These are phyloP conservation scores for Suhomyces faveliae DNA, from an alignment of 805 yeast species.

Conservation along the genomic window DNA sequence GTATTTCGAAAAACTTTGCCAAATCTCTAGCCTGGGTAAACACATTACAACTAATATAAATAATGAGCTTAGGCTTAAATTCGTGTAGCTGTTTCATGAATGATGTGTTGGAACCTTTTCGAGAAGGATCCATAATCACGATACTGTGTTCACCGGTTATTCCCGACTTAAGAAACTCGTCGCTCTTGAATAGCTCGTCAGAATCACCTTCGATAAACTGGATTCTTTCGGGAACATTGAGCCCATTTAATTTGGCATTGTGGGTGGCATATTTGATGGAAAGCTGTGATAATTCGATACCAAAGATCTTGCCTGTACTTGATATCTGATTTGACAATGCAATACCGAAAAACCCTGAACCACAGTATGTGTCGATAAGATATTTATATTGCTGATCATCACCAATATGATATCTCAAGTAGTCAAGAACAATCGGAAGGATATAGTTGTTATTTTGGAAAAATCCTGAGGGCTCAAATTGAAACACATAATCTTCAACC, in stretches of 20 bases:
- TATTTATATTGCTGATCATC: slow-evolving; percentile 16
- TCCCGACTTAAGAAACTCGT: slow-evolving; percentile 21
- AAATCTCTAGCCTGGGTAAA: slow-evolving; percentile 47
- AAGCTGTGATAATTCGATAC: slow-evolving; percentile 37
- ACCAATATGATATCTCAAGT: slow-evolving; percentile 22
- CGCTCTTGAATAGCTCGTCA: slow-evolving; percentile 31
- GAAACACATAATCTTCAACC: slow-evolving; percentile 35
- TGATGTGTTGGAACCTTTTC: slow-evolving; percentile 38
- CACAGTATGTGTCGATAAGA: slow-evolving; percentile 46
- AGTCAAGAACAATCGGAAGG: slow-evolving; percentile 34
- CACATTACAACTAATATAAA: slow-evolving; percentile 46
- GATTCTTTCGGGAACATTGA: slow-evolving; percentile 25
- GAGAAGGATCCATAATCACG: slow-evolving; percentile 46
- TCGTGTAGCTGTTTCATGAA: slow-evolving; percentile 37
- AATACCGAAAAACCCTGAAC: slow-evolving; percentile 46
- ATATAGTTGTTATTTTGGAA: slow-evolving; percentile 42
- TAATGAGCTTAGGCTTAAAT: slow-evolving; percentile 36
- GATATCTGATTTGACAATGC: slow-evolving; percentile 28
- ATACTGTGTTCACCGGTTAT: slow-evolving; percentile 33
- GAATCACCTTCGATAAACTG: slow-evolving; percentile 40
- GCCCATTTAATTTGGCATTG: slow-evolving; percentile 39
- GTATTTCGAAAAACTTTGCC: slow-evolving; percentile 25
- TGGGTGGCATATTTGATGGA: slow-evolving; percentile 37
- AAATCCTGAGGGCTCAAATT: slow-evolving; percentile 39
- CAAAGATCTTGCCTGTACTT: slow-evolving; percentile 35